Percentiles rank a stretch among this genome's conserved stretches.
Evolutionary conservation across 2,329 filamentous ascomycete genomes (phyloP).

Genomic region (Boeremia exigua): DNA sequence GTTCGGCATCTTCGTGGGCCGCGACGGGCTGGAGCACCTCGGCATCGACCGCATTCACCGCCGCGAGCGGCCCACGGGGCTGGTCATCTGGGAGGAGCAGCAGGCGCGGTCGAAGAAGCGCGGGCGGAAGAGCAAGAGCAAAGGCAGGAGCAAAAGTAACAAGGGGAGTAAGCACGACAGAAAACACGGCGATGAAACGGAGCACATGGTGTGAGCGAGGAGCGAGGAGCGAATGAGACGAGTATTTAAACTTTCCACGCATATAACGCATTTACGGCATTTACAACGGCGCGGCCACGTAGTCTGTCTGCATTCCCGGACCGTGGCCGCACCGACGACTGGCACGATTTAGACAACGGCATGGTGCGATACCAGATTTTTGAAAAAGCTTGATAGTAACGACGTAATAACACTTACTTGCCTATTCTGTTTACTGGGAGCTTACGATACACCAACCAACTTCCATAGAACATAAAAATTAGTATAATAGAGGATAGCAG

Average conservation of each 20-base stretch:
- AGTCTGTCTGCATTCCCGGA: not conserved
- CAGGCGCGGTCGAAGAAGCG: constrained; percentile 1
- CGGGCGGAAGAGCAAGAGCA: not conserved
- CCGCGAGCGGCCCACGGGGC: constrained; percentile 39
- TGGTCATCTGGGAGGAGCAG: constrained; percentile 49
- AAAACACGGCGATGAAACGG: not conserved
- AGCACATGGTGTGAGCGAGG: constrained; percentile 7
- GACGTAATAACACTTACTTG: not conserved
- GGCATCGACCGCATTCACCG: constrained; percentile 63
- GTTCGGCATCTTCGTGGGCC: constrained; percentile 63
- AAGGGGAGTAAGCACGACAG: not conserved
- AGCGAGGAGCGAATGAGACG: not conserved
- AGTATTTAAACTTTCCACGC: not conserved
- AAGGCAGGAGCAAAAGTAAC: not conserved
- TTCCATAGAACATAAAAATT: too few species aligned
- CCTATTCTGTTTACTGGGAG: too few species aligned
- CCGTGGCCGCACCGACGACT: not conserved
- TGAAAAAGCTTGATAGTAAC: not conserved
- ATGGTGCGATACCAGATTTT: not conserved
- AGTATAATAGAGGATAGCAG: too few species aligned
- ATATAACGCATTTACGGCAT: constrained; percentile 10
- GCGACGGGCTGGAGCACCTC: constrained; percentile 65
- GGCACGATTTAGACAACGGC: constrained; percentile 3
- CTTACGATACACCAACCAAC: too few species aligned
- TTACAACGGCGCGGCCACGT: constrained; percentile 1